These are phyloP conservation scores for Botrytis squamosa DNA, from an alignment of 2,329 filamentous ascomycete genomes.

Conservation along the genomic window DNA sequence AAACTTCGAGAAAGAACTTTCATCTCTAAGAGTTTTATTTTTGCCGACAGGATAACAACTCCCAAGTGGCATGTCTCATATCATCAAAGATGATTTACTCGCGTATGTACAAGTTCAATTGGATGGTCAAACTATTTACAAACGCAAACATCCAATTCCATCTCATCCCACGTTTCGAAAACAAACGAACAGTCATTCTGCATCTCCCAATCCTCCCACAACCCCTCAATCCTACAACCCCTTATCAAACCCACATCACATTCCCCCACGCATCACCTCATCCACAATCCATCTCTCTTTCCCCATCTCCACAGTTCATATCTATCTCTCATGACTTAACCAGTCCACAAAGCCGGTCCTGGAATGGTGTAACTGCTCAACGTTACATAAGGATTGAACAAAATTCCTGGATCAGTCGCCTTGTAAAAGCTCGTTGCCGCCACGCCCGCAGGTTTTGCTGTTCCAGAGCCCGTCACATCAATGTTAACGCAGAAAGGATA, in stretches of 20 bases:
- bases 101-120: not conserved
- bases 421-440: constrained; percentile 44
- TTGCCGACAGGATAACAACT: no score
- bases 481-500: constrained; percentile 52
- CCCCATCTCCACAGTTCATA: not conserved
- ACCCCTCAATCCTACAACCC: no score
- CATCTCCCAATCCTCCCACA: not conserved
- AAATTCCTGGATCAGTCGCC: constrained; percentile 44
- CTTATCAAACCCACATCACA: not conserved
- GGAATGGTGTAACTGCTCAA: constrained; percentile 32
- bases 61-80: not conserved
- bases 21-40: no score
- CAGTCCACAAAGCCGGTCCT: constrained; percentile 14
- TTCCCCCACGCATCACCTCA: no score
- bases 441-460: constrained; percentile 40
- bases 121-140: not conserved
- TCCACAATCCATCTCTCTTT: no score
- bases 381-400: constrained; percentile 41
- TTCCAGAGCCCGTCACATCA: constrained; percentile 46
- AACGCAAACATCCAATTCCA: not conserved
- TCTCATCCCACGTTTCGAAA: no score
- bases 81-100: not conserved
- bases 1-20: no score
- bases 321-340: not conserved
- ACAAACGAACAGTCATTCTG: not conserved